Base-by-base conservation (phyloP, 495 filamentous ascomycete species). In the Friedmanniomyces simplex region DNA sequence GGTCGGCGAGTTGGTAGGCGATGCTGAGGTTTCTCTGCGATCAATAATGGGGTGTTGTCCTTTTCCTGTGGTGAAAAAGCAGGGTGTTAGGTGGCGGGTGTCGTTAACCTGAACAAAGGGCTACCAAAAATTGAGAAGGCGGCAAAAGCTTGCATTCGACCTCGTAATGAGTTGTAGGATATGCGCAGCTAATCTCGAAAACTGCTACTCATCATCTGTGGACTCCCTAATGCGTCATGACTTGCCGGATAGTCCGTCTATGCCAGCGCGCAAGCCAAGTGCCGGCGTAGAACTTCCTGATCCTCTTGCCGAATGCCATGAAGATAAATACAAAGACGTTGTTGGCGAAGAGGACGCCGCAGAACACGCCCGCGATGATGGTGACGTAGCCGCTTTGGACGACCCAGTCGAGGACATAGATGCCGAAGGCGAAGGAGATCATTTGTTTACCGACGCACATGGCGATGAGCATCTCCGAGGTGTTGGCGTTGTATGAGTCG, bases 381-480 rank as follows among this genome's bases (percentile, higher is more conserved):
- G 75, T 73, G 1, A 71, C 79, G 64, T 81, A 83, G 8, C 81
- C 82, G 20, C 68, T 65, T 53, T 75, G 60, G 65, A 77, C 50
- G 12, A 83, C 77, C 82, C 81, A 85, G 54, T 75, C 71, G 21
- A 85, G 67, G 45, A 85, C 60, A 57, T 79, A 76, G 20, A 79
- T 63, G 4, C 81, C 79, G 71, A 83, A 79, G 1, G 79, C 82
- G 59, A 85, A 83, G 50, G 71, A 76, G 47, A 85, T 80, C 4
- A 77, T 75, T 66, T 83, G 79, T 57, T 85, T 85, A n/a, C 82
- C 82, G 24, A 85, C 62, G 58, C 83, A 83, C 79, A 85, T 83
- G 2, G 79, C 79, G 60, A 85, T 85, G 28, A 85, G 69, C 82
- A 85, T 83, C 63, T 85, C 80, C 0, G 71, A 74, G 11, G 76